Base-by-base conservation (phyloP, 148 eudicot genomes). In the Nepenthes gracilis region DNA sequence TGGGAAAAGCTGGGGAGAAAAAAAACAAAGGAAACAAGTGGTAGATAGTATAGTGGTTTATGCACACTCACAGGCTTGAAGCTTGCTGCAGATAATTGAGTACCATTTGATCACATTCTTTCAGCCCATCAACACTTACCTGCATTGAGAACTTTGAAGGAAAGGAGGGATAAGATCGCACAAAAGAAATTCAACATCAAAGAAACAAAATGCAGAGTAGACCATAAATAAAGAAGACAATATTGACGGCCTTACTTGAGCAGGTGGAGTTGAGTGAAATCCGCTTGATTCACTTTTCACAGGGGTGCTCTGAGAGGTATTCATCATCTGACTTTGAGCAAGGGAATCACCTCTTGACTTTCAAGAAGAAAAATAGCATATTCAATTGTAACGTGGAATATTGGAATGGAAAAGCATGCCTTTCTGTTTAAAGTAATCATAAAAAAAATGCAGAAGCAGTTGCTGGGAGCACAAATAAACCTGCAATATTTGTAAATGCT, bases 51-150 rank as follows among this genome's bases (percentile, higher is more conserved):
- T 11, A 45, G 14, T 43, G 54, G 9, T 36, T 12, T 11, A 45
- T 34, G 43, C 43, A 35, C 57, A 78, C 96, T 78, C 75, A 92
- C 98, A 72, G 54, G 79, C 76, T 78, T 50, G 85, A 70, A 47
- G 94, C 77, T 70, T 72, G 83, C 64, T 80, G 85, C 62, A 92
- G 85, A 76, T 75, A 85, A 56, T 80, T 81, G 53, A 84, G 61
- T 57, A 88, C 75, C 78, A 76, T 73, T 73, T 85, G 82, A 81
- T 84, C 93, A 59, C 78, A 38, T 65, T 78, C 89, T 62, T 78
- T 78, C 14, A 82, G 78, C 51, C 94, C 94, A 36, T 82, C 90
- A 59, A 69, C 76, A 73, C 61, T 77, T 69, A 77, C 75, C 75
- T 81, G 97, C 66, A 68, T 79, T 36, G 88, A 64, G 32, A 74